Percentiles rank a stretch among this genome's conserved stretches.
These are phyloP conservation scores for Talaromyces sp. DNA, from an alignment of 2,329 filamentous ascomycete genomes.

Conservation along the genomic window DNA sequence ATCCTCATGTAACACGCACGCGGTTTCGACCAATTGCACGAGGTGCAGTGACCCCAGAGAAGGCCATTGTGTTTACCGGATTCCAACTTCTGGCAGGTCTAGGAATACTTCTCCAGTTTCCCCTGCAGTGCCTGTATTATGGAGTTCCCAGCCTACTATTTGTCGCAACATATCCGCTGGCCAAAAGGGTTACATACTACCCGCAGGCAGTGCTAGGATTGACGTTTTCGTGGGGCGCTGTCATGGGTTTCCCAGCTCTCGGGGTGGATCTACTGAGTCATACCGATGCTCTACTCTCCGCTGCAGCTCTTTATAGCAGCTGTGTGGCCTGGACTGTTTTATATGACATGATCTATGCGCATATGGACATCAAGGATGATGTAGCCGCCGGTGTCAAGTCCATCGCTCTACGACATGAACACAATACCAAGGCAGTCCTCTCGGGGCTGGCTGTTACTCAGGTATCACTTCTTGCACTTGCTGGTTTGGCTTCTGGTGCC, in stretches of 20 bases:
- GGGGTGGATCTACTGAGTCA: constrained; percentile 42
- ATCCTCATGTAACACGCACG: constrained; percentile 49
- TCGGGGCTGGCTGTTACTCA: constrained; percentile 38
- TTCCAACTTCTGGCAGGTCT: constrained; percentile 39
- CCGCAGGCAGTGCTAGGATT: constrained; percentile 49
- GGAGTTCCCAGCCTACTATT: constrained; percentile 41
- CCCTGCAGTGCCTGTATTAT: constrained; percentile 40
- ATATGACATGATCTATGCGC: constrained; percentile 50
- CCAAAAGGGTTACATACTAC: constrained; percentile 51
- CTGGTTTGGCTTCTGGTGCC: constrained; percentile 46
- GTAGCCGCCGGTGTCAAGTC: constrained; percentile 47
- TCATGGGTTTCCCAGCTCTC: constrained; percentile 45
- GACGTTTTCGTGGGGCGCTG: constrained; percentile 48
- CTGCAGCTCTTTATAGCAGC: constrained; percentile 42
- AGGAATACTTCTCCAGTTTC: constrained; percentile 41
- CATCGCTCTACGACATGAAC: constrained; percentile 46
- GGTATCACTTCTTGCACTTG: constrained; percentile 39
- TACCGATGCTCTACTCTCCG: constrained; percentile 31
- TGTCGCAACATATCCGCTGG: constrained; percentile 46
- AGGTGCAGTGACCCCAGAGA: constrained; percentile 44
- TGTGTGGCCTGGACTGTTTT: constrained; percentile 46
- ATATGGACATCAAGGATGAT: constrained; percentile 50
- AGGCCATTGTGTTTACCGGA: constrained; percentile 42
- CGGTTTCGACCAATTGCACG: constrained; percentile 49
- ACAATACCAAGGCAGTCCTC: constrained; percentile 43